phyloP scores from a whole-genome alignment of 495 filamentous ascomycete genomes.

The Neurospora africana region DNA sequence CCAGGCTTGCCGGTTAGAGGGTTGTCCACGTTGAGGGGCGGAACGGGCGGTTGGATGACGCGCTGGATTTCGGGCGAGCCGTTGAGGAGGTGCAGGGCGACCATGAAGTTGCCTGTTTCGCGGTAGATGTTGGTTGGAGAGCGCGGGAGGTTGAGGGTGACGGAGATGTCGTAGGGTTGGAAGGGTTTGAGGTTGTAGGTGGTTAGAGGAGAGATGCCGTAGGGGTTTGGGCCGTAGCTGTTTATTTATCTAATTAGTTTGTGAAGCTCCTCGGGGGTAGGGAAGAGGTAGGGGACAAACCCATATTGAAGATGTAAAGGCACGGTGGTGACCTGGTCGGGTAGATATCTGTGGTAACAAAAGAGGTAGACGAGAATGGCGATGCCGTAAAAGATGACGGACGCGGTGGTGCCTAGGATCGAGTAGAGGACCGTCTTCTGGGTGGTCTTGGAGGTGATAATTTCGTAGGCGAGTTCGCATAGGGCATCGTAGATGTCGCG shows the following conservation, averaged over 20 bases:
- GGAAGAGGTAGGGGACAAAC: constrained; percentile 24
- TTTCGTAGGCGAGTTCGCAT: not conserved
- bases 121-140: constrained; percentile 46
- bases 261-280: not conserved
- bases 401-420: constrained; percentile 50
- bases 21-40: constrained; percentile 3
- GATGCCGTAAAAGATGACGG: constrained; percentile 47
- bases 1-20: constrained; percentile 6
- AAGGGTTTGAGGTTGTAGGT: constrained; percentile 32
- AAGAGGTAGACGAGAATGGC: constrained; percentile 58
- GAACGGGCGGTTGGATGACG: not conserved
- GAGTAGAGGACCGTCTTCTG: constrained; percentile 62
- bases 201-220: constrained; percentile 37
- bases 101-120: constrained; percentile 77
- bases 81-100: constrained; percentile 57
- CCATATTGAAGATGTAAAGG: constrained; percentile 75
- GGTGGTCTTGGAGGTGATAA: constrained; percentile 52
- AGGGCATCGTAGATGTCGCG: constrained; percentile 33
- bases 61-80: constrained; percentile 10
- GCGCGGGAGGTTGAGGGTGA: constrained; percentile 49
- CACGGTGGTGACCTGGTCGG: constrained; percentile 51
- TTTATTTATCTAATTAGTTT: no score
- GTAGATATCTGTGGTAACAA: constrained; percentile 78
- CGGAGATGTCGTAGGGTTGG: constrained; percentile 53
- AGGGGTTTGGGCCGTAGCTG: constrained; percentile 40